Base-by-base conservation (phyloP, 805 yeast species). In the Starmerella bombicola region DNA sequence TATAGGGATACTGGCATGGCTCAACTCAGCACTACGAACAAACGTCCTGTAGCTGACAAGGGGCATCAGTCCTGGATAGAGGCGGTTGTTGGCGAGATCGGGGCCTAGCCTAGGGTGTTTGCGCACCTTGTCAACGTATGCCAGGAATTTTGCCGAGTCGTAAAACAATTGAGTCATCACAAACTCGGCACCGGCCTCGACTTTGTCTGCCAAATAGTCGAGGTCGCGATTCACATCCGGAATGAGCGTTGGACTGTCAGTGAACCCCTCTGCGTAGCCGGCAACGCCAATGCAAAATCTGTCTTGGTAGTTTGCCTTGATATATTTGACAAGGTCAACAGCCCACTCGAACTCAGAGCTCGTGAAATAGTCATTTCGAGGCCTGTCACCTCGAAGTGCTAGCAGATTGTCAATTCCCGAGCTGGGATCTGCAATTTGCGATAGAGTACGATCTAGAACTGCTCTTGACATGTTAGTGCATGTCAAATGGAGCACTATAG, bases 1-100 rank as follows among this genome's bases (percentile, higher is more conserved):
- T 46, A 72, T 69, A 2, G 98, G 98, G 43, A 91, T 71, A 24
- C 71, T 63, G 48, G 93, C 78, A 51, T 80, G 79, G 42, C 93
- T 83, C 95, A 97, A 84, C 41, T 77, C 78, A 16, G 95, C 93
- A 62, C 97, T 74, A 67, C 98, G 78, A 43, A 85, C 64, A 57
- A 91, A 86, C 4, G 95, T 76, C 22, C 91, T 80, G 60, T 86
- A 86, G 10, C 95, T 81, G 16, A 93, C 78, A 42, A 91, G 86
- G 16, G 98, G 98, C 98, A 91, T 91, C 57, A 91, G 80, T 12
- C 98, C 98, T 1, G 98, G 98, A 46, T 91, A 79, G 50, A 91
- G 82, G 18, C 95, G 95, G 39, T 82, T 74, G 29, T 68, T 69
- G 52, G 74, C 67, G 33, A 78, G 66, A 46, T 85, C 69, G 15